These are phyloP conservation scores for Talinum fruticosum DNA, from an alignment of 148 eudicot species.

Conservation along the genomic window DNA sequence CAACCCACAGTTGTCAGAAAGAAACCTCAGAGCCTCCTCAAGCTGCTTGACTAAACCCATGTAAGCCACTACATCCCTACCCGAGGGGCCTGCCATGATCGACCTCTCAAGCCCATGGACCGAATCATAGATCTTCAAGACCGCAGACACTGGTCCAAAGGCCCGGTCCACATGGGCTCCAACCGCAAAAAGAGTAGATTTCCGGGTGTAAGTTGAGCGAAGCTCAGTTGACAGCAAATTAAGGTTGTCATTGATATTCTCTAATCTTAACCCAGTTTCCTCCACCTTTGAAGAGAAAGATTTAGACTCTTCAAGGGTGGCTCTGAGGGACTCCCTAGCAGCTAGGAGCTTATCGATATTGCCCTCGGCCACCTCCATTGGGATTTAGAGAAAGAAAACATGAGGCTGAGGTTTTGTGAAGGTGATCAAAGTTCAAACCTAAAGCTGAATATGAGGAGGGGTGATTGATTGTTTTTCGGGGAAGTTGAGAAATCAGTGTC, in stretches of 20 bases:
- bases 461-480: background rate
- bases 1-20: constrained; percentile 51
- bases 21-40: constrained; percentile 61
- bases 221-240: constrained; percentile 36
- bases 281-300: constrained; percentile 36
- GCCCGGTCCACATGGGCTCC: constrained; percentile 42
- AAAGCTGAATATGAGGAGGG: background rate
- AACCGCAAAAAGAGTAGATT: constrained; percentile 38
- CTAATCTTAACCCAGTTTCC: constrained; percentile 31
- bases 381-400: constrained; percentile 5
- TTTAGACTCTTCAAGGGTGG: constrained; percentile 50
- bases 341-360: constrained; percentile 39
- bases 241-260: constrained; percentile 27
- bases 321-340: constrained; percentile 45
- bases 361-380: constrained; percentile 23
- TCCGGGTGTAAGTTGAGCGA: constrained; percentile 25
- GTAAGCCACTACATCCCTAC: constrained; percentile 37
- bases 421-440: background rate
- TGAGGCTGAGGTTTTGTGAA: constrained; percentile 2
- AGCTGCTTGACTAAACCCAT: constrained; percentile 44
- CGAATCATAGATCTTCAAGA: constrained; percentile 44
- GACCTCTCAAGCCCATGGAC: constrained; percentile 45
- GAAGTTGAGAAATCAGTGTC: constrained; percentile 20
- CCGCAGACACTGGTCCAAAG: constrained; percentile 59
- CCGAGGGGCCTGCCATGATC: constrained; percentile 22